These are phyloP conservation scores for Austropuccinia psidii DNA, from an alignment of 1,284 basidiomycete species.

Conservation along the genomic window DNA sequence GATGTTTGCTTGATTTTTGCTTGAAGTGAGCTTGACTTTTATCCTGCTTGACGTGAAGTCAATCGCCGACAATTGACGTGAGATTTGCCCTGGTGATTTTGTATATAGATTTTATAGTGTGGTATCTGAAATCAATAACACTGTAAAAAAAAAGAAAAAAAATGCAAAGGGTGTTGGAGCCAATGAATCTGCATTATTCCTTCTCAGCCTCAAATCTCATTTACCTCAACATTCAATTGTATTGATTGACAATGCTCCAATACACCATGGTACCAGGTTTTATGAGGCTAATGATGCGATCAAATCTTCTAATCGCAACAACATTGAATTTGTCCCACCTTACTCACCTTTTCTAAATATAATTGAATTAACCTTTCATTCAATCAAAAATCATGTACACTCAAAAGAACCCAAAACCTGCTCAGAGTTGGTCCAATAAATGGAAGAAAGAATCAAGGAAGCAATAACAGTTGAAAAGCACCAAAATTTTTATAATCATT, in stretches of 20 bases:
- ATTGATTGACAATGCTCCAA: constrained; percentile 8
- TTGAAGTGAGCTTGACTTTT: no score
- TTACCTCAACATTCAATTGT: not conserved
- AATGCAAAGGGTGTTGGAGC: not conserved
- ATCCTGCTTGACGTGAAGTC: no score
- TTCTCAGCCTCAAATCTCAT: not conserved
- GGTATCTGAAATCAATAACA: no score
- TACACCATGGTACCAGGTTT: not conserved
- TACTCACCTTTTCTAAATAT: not conserved
- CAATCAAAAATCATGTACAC: not conserved
- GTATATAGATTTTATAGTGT: no score
- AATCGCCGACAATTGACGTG: no score
- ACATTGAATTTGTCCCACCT: not conserved
- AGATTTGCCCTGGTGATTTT: no score
- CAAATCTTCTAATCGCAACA: not conserved
- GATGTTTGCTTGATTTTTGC: no score
- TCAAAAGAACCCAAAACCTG: not conserved
- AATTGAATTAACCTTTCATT: not conserved
- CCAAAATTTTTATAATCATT: not conserved
- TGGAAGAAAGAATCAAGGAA: not conserved
- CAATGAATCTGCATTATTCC: not conserved
- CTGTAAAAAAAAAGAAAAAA: no score
- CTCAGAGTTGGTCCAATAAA: not conserved
- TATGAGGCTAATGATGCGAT: not conserved
- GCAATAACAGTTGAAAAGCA: not conserved